These are phyloP conservation scores for Ehretia macrophylla DNA, from an alignment of 257 asterid species.

Conservation along the genomic window DNA sequence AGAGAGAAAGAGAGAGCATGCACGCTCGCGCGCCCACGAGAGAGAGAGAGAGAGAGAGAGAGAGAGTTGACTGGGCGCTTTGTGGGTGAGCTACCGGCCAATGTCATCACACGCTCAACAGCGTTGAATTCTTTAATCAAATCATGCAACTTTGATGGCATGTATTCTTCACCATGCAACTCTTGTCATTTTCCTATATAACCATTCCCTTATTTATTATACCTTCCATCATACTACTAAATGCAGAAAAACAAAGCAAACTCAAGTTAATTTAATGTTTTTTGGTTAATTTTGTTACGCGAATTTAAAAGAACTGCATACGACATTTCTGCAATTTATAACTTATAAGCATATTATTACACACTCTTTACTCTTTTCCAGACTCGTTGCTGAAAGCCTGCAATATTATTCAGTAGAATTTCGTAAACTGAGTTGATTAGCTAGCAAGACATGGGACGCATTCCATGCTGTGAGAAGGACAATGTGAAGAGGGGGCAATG, in stretches of 20 bases:
- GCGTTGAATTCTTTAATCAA: conserved; percentile 83
- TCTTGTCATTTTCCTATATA: conserved; percentile 17
- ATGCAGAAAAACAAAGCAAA: not conserved
- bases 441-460: conserved; percentile 53
- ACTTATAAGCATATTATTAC: not conserved
- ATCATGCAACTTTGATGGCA: conserved; percentile 69
- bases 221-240: conserved; percentile 13
- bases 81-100: conserved; percentile 85
- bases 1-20: not conserved
- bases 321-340: not conserved
- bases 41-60: not conserved
- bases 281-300: not conserved
- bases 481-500: conserved; percentile 90
- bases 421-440: not conserved
- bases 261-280: not conserved
- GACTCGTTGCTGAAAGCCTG: too few species aligned
- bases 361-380: not conserved
- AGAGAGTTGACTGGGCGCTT: conserved; percentile 68
- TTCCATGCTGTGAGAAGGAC: conserved; percentile 93
- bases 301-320: not conserved
- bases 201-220: conserved; percentile 28
- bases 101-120: conserved; percentile 76
- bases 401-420: not conserved
- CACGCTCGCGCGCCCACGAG: not conserved
- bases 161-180: conserved; percentile 3